Percentiles rank a stretch among this genome's conserved stretches.
Conservation (phyloP, 306 rosid genomes). For the Crotalaria pallida region DNA sequence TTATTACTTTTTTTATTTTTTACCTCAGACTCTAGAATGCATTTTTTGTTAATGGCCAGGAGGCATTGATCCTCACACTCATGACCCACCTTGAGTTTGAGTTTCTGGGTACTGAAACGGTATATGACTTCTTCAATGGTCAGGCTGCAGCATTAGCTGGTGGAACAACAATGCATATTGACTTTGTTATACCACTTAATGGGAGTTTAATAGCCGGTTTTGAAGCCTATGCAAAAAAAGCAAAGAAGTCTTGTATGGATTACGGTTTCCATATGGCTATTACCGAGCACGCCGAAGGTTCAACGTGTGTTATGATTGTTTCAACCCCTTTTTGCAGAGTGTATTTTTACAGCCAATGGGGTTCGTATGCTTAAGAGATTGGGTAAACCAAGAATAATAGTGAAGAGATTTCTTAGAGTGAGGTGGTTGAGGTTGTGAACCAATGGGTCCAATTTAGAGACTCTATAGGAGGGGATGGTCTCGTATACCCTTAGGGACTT, state of each 20-base stretch:
- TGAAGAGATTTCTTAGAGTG: too few relatives aligned
- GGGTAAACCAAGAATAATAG: too few relatives aligned
- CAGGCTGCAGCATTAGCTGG: constrained; percentile 99
- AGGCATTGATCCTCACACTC: constrained; percentile 98
- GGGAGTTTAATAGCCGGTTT: constrained; percentile 75
- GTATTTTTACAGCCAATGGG: too few relatives aligned
- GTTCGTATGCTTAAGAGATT: too few relatives aligned
- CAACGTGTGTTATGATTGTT: too few relatives aligned
- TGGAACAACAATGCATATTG: constrained; percentile 97
- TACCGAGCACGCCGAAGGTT: too few relatives aligned
- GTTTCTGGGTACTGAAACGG: constrained; percentile 56
- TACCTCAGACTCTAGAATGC: not conserved
- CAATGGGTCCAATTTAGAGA: too few relatives aligned
- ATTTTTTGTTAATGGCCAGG: constrained; percentile 49
- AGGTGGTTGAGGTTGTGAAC: too few relatives aligned
- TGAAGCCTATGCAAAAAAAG: constrained; percentile 73
- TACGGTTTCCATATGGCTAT: constrained; percentile 97
- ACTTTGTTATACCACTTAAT: constrained; percentile 69
- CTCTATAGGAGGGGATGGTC: too few relatives aligned
- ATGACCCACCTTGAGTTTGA: constrained; percentile 72
- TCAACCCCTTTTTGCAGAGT: too few relatives aligned
- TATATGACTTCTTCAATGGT: constrained; percentile 87
- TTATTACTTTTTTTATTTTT: not conserved
- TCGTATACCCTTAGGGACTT: too few relatives aligned
- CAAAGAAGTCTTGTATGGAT: constrained; percentile 83